Percentiles rank a stretch among this genome's conserved stretches.
These are phyloP conservation scores for Glycine soja DNA, from an alignment of 306 rosid species.

Conservation along the genomic window DNA sequence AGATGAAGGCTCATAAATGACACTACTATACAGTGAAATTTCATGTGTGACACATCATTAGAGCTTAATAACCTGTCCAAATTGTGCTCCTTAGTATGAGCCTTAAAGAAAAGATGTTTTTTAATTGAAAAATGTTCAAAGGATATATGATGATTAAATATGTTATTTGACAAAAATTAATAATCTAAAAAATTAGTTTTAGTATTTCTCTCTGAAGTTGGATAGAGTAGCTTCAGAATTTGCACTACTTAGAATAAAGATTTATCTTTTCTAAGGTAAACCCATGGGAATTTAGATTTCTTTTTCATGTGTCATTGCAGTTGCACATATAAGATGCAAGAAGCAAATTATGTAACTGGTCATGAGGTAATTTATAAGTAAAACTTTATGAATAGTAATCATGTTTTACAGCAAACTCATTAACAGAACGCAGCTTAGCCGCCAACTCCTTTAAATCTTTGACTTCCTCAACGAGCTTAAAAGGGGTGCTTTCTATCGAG, in stretches of 20 bases:
- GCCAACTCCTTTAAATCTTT: conserved; percentile 83
- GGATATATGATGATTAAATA: background rate
- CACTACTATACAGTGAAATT: background rate
- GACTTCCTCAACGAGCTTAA: conserved; percentile 79
- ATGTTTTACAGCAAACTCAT: conserved; percentile 84
- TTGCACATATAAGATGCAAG: conserved; percentile 10
- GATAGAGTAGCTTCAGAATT: background rate
- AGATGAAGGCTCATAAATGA: background rate
- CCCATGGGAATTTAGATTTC: background rate
- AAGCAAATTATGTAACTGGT: conserved; percentile 6
- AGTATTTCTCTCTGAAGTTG: background rate
- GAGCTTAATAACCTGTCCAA: background rate
- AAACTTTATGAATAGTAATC: background rate
- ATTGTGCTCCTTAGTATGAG: background rate
- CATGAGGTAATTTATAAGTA: conserved; percentile 23
- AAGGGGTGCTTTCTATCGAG: conserved; percentile 67
- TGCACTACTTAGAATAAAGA: background rate
- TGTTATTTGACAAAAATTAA: background rate
- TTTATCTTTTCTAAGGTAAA: background rate
- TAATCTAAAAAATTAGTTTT: background rate
- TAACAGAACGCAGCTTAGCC: conserved; percentile 70
- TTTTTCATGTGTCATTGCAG: conserved; percentile 8
- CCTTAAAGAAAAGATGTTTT: background rate
- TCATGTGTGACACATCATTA: conserved; percentile 3
- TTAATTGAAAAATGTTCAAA: background rate